Conservation (phyloP, 176 grass and related monocot genomes). For the Neostapfia colusana region DNA sequence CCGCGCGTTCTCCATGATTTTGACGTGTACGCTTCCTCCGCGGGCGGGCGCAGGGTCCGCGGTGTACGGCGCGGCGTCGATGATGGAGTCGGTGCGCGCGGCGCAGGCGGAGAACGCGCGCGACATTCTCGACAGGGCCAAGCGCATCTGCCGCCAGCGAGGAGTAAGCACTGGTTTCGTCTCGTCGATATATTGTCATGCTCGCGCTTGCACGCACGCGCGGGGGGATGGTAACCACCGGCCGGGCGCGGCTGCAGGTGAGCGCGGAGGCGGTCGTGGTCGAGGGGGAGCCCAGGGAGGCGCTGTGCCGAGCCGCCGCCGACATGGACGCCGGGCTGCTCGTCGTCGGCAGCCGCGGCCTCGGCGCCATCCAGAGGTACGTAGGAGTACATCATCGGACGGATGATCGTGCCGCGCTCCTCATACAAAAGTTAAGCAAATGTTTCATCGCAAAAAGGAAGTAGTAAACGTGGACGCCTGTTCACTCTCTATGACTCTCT, state of each 20-base stretch:
- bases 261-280: conserved; percentile 18
- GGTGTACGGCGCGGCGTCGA: conserved; percentile 44
- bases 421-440: too few species aligned
- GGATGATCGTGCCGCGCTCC: too few species aligned
- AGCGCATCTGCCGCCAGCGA: conserved; percentile 23
- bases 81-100: conserved; percentile 40
- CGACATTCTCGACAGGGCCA: conserved; percentile 35
- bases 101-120: conserved; percentile 51
- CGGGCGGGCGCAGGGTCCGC: conserved; percentile 21
- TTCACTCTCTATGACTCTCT: too few species aligned
- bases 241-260: conserved; percentile 11
- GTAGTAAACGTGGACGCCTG: too few species aligned
- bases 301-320: conserved; percentile 46
- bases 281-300: conserved; percentile 40
- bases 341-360: conserved; percentile 55
- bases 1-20: too few species aligned
- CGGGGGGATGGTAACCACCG: too few species aligned
- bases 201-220: too few species aligned
- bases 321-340: conserved; percentile 48
- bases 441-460: too few species aligned
- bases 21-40: too few species aligned
- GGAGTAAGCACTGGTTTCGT: conserved; percentile 13
- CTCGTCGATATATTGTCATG: too few species aligned
- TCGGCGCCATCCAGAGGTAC: conserved; percentile 48
- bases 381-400: too few species aligned